Base-by-base conservation (phyloP, 805 yeast genomes). In the Grigorovia humatica region DNA sequence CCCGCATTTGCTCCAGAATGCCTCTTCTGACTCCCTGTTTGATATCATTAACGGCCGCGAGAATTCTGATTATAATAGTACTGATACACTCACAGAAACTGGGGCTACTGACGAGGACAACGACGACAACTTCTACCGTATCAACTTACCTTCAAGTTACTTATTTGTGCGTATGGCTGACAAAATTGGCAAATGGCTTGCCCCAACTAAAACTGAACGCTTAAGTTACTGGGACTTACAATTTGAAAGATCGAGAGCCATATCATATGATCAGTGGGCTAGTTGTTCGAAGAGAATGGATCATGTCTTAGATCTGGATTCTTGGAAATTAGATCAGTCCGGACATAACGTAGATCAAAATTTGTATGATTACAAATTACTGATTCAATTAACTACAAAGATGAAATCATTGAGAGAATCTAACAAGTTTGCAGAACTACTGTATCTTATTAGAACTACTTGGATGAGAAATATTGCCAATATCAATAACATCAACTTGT, bases 401-500 rank as follows among this genome's bases (percentile, higher is more conserved):
- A 70, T 93, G 73, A 70, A 77, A 44, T 64, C 66, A 2, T 87
- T 90, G 0, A 73, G 97, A 38, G 43, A 64, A 17, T 61, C 69
- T 15, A 74, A 77, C 29, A 86, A 93, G 61, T 78, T 77, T 58
- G 71, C 78, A 51, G 73, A 76, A 44, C 67, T 91, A 38, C 66
- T 91, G 13, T 88, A 86, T 59, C 70, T 87, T 13, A 81, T 93
- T 2, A 69, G 98, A 53, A 91, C 96, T 0, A 80, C 85, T 23
- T 85, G 96, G 86, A 77, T 79, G 2, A 73, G 99, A 55, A 87
- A 89, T 61, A 67, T 88, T 50, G 98, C 95, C 1, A 85, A 88
- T 58, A 86, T 89, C 74, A 95, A 95, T 1, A 85, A 89, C 65
- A 78, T 82, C 18, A 79, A 81, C 57, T 71, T 93, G 15, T 93